Evolutionary conservation across 441 rosid genomes (phyloP).

Genomic region (Pelargonium citronellum): DNA sequence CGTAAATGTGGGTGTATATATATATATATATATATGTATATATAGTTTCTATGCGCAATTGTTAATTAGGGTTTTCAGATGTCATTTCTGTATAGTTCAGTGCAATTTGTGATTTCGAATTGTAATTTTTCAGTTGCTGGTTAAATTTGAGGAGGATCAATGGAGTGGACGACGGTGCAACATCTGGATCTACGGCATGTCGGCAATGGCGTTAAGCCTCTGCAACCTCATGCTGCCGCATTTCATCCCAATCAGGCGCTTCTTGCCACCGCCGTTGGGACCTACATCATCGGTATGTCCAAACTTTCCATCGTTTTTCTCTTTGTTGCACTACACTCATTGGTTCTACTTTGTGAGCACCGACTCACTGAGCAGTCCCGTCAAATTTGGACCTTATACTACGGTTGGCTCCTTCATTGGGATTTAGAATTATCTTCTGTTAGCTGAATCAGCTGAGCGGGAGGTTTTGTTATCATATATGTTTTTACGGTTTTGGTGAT

Average conservation of each 20-base stretch:
- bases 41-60: background rate
- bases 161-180: conserved; percentile 8
- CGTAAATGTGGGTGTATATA: no score
- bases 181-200: conserved; percentile 1
- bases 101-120: background rate
- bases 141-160: conserved; percentile 1
- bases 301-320: background rate
- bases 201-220: conserved; percentile 51
- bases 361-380: background rate
- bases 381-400: background rate
- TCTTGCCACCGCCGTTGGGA: conserved; percentile 67
- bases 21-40: no score
- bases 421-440: background rate
- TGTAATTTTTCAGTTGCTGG: background rate
- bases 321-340: background rate
- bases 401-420: background rate
- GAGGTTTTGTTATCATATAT: background rate
- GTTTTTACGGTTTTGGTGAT: no score
- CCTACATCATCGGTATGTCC: conserved; percentile 58
- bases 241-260: conserved; percentile 86
- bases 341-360: no score
- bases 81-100: background rate
- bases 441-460: background rate
- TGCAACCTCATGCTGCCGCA: conserved; percentile 90
- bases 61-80: background rate